phyloP scores from a whole-genome alignment of 306 rosid genomes.

The Cotoneaster glaucophyllus region DNA sequence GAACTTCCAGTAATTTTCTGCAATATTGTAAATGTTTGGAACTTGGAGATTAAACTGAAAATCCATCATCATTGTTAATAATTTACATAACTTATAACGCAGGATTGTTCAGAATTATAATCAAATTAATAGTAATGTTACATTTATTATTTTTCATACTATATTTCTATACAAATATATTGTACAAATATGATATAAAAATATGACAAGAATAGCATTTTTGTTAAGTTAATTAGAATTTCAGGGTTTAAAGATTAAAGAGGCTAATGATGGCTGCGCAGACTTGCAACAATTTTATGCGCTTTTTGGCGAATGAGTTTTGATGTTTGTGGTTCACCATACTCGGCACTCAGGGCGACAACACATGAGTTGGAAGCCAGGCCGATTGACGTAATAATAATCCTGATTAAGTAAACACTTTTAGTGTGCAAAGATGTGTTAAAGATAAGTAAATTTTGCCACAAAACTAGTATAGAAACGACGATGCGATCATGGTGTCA shows the following conservation, averaged over 20 bases:
- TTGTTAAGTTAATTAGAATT: background rate
- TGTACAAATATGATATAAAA: no score
- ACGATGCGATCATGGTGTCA: background rate
- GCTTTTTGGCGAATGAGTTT: background rate
- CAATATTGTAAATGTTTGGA: background rate
- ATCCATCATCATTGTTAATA: no score
- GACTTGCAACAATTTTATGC: constrained; percentile 2
- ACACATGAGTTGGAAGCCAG: background rate
- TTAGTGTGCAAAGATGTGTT: background rate
- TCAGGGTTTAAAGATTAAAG: background rate
- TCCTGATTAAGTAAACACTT: background rate
- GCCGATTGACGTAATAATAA: background rate
- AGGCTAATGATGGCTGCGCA: constrained; percentile 20
- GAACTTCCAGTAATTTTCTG: background rate
- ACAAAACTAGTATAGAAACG: background rate
- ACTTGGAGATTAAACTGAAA: no score
- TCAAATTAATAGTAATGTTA: background rate
- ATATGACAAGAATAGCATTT: no score
- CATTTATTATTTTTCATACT: no score
- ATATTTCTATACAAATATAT: no score
- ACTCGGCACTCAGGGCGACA: background rate
- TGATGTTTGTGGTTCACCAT: background rate
- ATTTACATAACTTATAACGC: background rate
- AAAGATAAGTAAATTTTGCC: background rate
- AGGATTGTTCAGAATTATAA: background rate